A percentile compares a stretch with the other conserved stretches of the same genome.
Evolutionary conservation across 169 alveolate genomes (phyloP).

Genomic region (Eimeria necatrix): DNA sequence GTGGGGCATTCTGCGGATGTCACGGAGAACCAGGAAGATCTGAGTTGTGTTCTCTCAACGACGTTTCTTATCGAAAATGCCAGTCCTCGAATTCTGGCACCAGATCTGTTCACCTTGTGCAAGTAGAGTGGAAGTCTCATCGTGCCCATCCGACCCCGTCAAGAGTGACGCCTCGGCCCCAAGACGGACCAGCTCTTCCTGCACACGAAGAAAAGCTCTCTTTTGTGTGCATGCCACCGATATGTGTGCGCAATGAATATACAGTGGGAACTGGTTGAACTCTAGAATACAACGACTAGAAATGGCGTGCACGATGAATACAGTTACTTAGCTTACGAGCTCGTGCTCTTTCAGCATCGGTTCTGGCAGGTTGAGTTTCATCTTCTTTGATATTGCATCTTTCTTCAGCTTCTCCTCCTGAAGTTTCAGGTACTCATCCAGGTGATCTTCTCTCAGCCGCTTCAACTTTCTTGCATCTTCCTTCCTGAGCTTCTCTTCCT

Average conservation of each 20-base stretch:
- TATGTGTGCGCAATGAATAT: not conserved
- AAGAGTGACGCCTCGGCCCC: conserved; percentile 76
- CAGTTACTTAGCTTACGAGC: conserved; percentile 10
- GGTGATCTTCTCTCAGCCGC: conserved; percentile 94
- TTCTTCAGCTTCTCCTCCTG: conserved; percentile 90
- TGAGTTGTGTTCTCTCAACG: too few species aligned
- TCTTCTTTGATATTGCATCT: conserved; percentile 66
- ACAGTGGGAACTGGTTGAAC: not conserved
- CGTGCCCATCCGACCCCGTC: conserved; percentile 72
- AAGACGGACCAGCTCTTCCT: conserved; percentile 79
- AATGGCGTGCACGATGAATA: not conserved
- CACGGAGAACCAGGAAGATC: too few species aligned
- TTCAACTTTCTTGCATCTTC: conserved; percentile 95
- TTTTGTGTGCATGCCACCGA: not conserved
- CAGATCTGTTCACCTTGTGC: conserved; percentile 35
- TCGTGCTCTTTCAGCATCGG: conserved; percentile 82
- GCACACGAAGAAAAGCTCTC: not conserved
- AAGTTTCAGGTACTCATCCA: conserved; percentile 94
- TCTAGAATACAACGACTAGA: not conserved
- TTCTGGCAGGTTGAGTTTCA: conserved; percentile 80
- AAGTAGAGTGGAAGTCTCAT: conserved; percentile 56
- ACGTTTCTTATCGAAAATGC: too few species aligned
- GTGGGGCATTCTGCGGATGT: too few species aligned
- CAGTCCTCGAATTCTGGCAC: too few species aligned
- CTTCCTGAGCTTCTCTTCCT: conserved; percentile 92